Base-by-base conservation (phyloP, 129 eudicot genomes). In the Centaurea solstitialis region DNA sequence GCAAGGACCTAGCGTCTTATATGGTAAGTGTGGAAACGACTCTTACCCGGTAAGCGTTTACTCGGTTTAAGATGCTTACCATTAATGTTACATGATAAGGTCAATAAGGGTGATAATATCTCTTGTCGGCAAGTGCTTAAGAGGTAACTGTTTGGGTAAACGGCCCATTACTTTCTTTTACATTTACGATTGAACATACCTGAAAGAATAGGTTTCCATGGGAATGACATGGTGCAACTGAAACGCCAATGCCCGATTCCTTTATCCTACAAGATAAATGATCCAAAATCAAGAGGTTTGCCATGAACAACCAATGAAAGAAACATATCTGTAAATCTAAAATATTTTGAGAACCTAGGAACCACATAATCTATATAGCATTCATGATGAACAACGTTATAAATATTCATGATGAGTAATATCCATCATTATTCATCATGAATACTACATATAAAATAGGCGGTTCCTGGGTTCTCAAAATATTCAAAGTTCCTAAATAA, bases 161-260 rank as follows among this genome's bases (percentile, higher is more conserved):
- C 37, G 37, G 37, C 37, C 37, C 1, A 0, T 33, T 21, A 15
- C 8, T 8, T 50, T 50, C 21, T 50, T 50, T 50, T 50, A 50
- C 62, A n/a, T 78, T 23, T 43, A 45, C 28, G 17, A 75, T 23
- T 13, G 3, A 65, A 76, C 21, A 17, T 87, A 94, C 97, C 97
- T 80, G 99, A 95, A 79, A 95, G 97, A 75, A 95, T 95, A 22
- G 99, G 99, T 82, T 86, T 95, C 99, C 99, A 95, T 71, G 99
- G 99, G 76, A 95, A 92, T 11, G 94, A 85, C 97, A 95, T 83
- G 79, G 89, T 80, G 84, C 99, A 95, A 80, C 92, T 91, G 82
- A 95, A 92, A 73, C 99, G 99, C 99, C 99, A 95, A 81, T 95
- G 98, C 30, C 97, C 99, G 40, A 95, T 88, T 65, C 91, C 93